These are phyloP conservation scores for Meredithiella fracta DNA, from an alignment of 2,329 filamentous ascomycete genomes.

Conservation along the genomic window DNA sequence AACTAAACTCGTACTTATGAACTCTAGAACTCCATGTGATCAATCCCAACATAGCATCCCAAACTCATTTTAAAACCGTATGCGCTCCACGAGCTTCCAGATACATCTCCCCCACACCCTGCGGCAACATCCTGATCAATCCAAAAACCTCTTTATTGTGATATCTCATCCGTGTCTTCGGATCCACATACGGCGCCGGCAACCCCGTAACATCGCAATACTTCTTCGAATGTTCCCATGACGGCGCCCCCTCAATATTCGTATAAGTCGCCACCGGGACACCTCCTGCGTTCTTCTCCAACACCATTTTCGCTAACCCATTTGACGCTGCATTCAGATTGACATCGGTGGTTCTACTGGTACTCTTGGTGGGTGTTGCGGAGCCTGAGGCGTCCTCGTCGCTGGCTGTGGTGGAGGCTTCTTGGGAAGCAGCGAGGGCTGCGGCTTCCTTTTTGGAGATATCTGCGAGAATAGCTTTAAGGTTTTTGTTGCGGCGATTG, in stretches of 20 bases:
- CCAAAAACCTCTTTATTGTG: slow-evolving; percentile 86
- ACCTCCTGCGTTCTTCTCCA: slow-evolving; percentile 51
- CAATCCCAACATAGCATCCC: too few relatives aligned
- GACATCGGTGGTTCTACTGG: slow-evolving; percentile 24
- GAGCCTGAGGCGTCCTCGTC: slow-evolving; percentile 38
- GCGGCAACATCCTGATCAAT: slow-evolving; percentile 62
- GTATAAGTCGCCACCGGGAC: slow-evolving; percentile 52
- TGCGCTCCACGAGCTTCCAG: slow-evolving; percentile 82
- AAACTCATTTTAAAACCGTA: slow-evolving; percentile 65
- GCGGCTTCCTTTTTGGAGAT: slow-evolving; percentile 81
- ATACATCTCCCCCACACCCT: slow-evolving; percentile 73
- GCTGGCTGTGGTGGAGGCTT: slow-evolving; percentile 59
- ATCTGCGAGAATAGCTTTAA: slow-evolving; percentile 90
- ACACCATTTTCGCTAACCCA: slow-evolving; percentile 69
- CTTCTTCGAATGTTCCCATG: slow-evolving; percentile 64
- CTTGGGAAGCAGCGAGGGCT: slow-evolving; percentile 60
- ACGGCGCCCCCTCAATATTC: slow-evolving; percentile 89
- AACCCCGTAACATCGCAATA: slow-evolving; percentile 96
- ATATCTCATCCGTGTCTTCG: slow-evolving; percentile 85
- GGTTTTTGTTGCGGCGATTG: slow-evolving; percentile 93
- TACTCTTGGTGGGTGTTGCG: slow-evolving; percentile 37
- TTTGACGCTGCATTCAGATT: slow-evolving; percentile 77
- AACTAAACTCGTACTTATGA: not conserved
- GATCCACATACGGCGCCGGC: slow-evolving; percentile 81
- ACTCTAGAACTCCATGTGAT: slow-evolving; percentile 1